Base-by-base conservation (phyloP, 176 grass and related monocot genomes). In the Carex kokanica region DNA sequence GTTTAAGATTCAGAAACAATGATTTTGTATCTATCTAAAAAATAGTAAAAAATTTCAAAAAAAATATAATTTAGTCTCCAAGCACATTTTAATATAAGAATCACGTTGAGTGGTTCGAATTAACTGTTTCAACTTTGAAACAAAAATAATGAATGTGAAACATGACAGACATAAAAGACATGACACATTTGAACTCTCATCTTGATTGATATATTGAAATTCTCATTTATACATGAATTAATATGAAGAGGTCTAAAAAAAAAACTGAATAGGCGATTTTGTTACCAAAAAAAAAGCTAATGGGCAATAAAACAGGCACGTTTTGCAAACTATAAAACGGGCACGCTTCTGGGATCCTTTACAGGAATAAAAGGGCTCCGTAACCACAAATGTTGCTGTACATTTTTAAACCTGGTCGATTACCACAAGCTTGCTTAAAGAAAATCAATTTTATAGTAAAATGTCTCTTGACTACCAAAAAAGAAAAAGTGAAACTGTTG, bases 311-410 rank as follows among this genome's bases (percentile, higher is more conserved):
- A 41, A 73, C 10, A 47, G 41, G 34, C n/a, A 41, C 2, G 36
- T 18, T 41, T 73, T 41, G 31, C 31, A 4, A 73, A 73, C 17
- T 73, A 73, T 41, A 73, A 41, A 38, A 73, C 55, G 4, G 55
- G 55, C 55, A 57, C 17, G 55, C 55, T 5, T 57, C 55, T n/a
- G 55, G 55, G 16, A 57, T 57, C 16, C 17, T 57, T 57, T 18
- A 57, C 55, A 57, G 3, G 29, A 73, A 38, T 12, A 73, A 41
- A 73, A 73, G 68, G 8, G n/a, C 68, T 41, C 18, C 0, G 10
- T 41, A 73, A 73, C 68, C 34, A 73, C 68, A 73, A 73, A 73
- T 41, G 64, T 67, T 73, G n/a, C 18, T n/a, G n/a, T n/a, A n/a
- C n/a, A n/a, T 73, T 27, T 2, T 73, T 73, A 41, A 41, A 73